These are phyloP conservation scores for Jimgerdemannia flammicorona DNA, from an alignment of 192 early-diverging fungal species.

Conservation along the genomic window DNA sequence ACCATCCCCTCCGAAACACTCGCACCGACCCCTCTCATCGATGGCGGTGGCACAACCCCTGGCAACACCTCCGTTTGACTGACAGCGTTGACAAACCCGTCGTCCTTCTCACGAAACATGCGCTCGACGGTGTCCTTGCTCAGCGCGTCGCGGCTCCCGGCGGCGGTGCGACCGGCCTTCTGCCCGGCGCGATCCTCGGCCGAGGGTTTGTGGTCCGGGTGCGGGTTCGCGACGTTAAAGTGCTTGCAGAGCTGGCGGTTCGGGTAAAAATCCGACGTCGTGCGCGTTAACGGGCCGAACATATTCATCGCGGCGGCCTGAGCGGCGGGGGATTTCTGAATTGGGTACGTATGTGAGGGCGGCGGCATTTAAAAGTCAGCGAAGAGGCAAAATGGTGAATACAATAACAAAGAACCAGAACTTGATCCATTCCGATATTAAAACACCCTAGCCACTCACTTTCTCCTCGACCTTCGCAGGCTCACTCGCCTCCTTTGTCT, in stretches of 20 bases:
- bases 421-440: no score
- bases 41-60: conserved; percentile 12
- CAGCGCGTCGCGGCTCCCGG: conserved; percentile 31
- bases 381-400: not conserved
- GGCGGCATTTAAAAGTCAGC: not conserved
- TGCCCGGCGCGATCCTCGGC: conserved; percentile 10
- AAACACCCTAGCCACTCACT: not conserved
- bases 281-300: conserved; percentile 67
- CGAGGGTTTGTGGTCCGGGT: conserved; percentile 47
- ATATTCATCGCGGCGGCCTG: conserved; percentile 56
- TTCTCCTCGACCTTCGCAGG: not conserved
- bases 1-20: not conserved
- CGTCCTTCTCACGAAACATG: conserved; percentile 26
- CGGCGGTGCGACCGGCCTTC: conserved; percentile 27
- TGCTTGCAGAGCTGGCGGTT: conserved; percentile 69
- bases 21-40: conserved; percentile 2
- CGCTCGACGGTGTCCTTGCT: conserved; percentile 41
- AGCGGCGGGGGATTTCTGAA: conserved; percentile 35
- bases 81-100: conserved; percentile 1
- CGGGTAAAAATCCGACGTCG: conserved; percentile 56
- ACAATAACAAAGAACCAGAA: not conserved
- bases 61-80: not conserved
- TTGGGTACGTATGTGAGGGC: not conserved
- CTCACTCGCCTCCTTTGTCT: not conserved
- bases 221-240: conserved; percentile 72